phyloP scores from a whole-genome alignment of 177 flowering plant genomes.

The Telopea speciosissima region DNA sequence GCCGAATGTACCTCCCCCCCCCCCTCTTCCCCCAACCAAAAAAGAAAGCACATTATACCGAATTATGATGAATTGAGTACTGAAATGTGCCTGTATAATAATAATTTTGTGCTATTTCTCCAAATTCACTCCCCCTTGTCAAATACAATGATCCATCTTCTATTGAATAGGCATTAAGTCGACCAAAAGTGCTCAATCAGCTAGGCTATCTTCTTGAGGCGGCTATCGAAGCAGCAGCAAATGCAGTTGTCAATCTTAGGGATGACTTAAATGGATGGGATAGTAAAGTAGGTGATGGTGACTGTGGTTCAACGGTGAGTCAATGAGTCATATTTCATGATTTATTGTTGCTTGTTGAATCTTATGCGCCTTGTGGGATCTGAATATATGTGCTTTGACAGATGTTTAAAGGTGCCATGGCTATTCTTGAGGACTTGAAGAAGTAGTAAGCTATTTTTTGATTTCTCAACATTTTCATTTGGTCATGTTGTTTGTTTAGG shows the following conservation, averaged over 20 bases:
- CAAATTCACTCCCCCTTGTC: background rate
- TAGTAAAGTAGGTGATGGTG: slow-evolving; percentile 89
- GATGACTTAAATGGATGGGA: slow-evolving; percentile 89
- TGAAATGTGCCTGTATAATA: background rate
- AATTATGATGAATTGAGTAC: background rate
- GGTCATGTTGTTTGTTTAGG: no score
- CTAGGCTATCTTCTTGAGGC: slow-evolving; percentile 68
- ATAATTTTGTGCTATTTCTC: background rate
- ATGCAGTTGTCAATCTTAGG: slow-evolving; percentile 50
- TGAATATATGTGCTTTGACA: slow-evolving; percentile 23
- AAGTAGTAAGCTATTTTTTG: slow-evolving; percentile 42
- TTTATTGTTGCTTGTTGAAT: slow-evolving; percentile 3
- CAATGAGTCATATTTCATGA: background rate
- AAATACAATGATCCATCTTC: slow-evolving; percentile 10
- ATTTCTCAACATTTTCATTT: background rate
- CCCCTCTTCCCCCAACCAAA: no score
- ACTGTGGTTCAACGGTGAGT: slow-evolving; percentile 95
- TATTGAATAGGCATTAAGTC: slow-evolving; percentile 35
- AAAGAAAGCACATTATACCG: no score
- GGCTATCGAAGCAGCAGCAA: slow-evolving; percentile 85
- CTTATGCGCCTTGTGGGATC: slow-evolving; percentile 1
- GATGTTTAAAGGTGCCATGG: slow-evolving; percentile 85
- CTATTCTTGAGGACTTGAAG: slow-evolving; percentile 76
- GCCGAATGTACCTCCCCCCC: no score
- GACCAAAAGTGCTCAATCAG: slow-evolving; percentile 54